Conservation (phyloP, 257 asterid species). For the Jasminum sambac region DNA sequence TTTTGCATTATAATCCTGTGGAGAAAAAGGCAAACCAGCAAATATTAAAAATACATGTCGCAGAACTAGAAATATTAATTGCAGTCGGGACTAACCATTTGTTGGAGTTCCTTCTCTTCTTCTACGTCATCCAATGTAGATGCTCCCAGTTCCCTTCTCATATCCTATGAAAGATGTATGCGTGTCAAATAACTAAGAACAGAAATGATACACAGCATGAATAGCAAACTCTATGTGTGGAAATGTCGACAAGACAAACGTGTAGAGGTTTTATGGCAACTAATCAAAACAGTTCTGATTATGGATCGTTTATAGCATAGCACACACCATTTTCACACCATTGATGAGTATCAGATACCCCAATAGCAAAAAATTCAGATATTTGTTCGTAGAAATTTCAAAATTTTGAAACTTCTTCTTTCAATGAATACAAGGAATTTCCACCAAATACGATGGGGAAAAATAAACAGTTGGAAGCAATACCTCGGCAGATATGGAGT, state of each 20-base stretch:
- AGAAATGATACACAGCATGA: not conserved
- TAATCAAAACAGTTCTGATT: too few relatives aligned
- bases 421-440: not conserved
- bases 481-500: conserved; percentile 77
- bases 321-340: not conserved
- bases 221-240: not conserved
- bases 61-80: not conserved
- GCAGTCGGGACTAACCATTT: conserved; percentile 59
- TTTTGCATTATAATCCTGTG: conserved; percentile 86
- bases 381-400: not conserved
- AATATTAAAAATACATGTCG: not conserved
- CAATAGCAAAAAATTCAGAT: not conserved
- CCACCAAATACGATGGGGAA: not conserved
- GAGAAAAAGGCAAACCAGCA: conserved; percentile 12
- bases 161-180: conserved; percentile 45
- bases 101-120: conserved; percentile 86
- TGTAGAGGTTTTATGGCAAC: too few relatives aligned
- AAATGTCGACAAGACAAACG: not conserved
- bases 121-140: conserved; percentile 74
- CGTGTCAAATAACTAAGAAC: not conserved
- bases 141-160: conserved; percentile 80
- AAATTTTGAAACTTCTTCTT: not conserved
- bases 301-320: not conserved
- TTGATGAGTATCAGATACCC: not conserved
- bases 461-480: conserved; percentile 11